phyloP scores from a whole-genome alignment of 495 filamentous ascomycete genomes.

The Aspergillus bertholletiae region DNA sequence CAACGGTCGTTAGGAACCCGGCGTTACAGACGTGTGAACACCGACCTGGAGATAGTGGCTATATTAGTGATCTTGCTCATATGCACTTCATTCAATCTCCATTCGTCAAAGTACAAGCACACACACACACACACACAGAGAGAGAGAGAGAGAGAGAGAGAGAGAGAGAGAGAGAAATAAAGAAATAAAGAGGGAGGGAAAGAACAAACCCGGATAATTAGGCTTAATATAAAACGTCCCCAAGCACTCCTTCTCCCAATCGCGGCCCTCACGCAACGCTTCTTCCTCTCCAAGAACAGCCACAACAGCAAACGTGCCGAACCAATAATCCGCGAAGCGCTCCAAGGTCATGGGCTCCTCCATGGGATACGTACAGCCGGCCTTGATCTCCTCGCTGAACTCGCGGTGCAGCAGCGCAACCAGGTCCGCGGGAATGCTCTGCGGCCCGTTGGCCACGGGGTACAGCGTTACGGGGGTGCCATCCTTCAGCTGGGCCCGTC shows the following conservation, averaged over 20 bases:
- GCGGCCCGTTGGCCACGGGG: slow-evolving; percentile 64
- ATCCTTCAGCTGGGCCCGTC: slow-evolving; percentile 75
- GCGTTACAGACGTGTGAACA: slow-evolving; percentile 85
- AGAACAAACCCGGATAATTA: slow-evolving; percentile 88
- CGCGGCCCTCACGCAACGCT: slow-evolving; percentile 43
- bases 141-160: too few species aligned
- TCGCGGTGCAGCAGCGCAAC: slow-evolving; percentile 73
- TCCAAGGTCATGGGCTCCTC: slow-evolving; percentile 66
- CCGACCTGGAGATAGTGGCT: too few species aligned
- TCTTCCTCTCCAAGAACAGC: slow-evolving; percentile 68
- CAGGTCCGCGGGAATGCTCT: slow-evolving; percentile 47
- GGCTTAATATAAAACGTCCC: slow-evolving; percentile 98
- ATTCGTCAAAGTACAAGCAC: background rate
- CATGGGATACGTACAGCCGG: slow-evolving; percentile 93
- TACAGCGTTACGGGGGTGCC: slow-evolving; percentile 79
- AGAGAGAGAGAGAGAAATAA: too few species aligned
- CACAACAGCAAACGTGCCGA: slow-evolving; percentile 86
- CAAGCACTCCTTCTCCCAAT: slow-evolving; percentile 82
- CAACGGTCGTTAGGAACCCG: slow-evolving; percentile 84
- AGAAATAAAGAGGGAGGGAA: slow-evolving; percentile 19
- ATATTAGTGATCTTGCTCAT: too few species aligned
- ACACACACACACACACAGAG: background rate
- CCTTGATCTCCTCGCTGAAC: slow-evolving; percentile 84
- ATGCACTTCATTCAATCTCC: too few species aligned
- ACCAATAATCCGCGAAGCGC: slow-evolving; percentile 85